Evolutionary conservation across 31 red algal genomes (phyloP).

Genomic region (Asparagopsis taxiformis): DNA sequence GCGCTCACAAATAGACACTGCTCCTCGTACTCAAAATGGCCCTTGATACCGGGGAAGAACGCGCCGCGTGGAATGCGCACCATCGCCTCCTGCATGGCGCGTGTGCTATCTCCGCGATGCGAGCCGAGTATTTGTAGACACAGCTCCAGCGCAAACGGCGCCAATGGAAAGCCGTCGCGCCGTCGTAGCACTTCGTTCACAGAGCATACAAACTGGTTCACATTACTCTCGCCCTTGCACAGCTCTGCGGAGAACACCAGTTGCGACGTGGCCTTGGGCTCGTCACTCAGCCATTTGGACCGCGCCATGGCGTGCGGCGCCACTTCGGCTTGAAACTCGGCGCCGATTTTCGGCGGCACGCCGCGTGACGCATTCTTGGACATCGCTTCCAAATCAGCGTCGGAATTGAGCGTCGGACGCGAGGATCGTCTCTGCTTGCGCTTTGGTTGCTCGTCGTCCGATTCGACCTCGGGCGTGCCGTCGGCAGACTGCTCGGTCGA

Average conservation of each 20-base stretch:
- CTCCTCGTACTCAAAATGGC: constrained; percentile 38
- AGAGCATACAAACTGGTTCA: constrained; percentile 17
- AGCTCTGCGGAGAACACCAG: constrained; percentile 19
- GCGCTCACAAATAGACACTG: constrained; percentile 47
- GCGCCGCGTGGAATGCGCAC: constrained; percentile 21
- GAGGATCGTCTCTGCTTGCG: constrained; percentile 45
- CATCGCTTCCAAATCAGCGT: neutral
- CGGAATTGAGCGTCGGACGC: neutral
- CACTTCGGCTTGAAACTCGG: constrained; percentile 38
- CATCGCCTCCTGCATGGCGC: constrained; percentile 17
- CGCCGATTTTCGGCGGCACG: constrained; percentile 19
- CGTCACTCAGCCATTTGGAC: constrained; percentile 11
- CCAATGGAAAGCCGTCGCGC: constrained; percentile 24
- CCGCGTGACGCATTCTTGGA: neutral
- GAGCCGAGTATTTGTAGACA: constrained; percentile 19
- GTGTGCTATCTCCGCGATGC: constrained; percentile 12
- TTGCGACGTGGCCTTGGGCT: constrained; percentile 12
- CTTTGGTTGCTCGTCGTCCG: constrained; percentile 24
- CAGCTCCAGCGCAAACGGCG: constrained; percentile 38
- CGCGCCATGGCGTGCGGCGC: constrained; percentile 1
- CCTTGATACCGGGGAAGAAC: constrained; percentile 51
- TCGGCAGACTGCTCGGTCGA: neutral
- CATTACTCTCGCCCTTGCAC: constrained; percentile 8
- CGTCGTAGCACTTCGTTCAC: constrained; percentile 19
- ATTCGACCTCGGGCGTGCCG: neutral